Evolutionary conservation across 257 asterid genomes (phyloP), one percentile per base, ranked within the genome.

Genomic region (Capsicum rhomboideum): DNA sequence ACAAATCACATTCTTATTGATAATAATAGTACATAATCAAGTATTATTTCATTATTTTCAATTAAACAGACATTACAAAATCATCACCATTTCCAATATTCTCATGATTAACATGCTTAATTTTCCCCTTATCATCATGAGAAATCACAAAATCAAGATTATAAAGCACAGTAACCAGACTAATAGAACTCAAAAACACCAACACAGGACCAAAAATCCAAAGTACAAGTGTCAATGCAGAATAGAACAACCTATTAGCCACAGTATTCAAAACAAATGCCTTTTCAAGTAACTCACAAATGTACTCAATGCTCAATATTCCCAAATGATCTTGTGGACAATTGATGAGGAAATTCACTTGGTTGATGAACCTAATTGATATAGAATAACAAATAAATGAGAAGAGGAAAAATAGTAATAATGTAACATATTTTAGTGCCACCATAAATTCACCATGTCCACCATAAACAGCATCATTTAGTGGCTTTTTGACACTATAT

Each of bases 151-250:
- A 61, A 71, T 95, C 99, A 75, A 95, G 84, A 82, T 95, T 94
- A 61, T 95, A 95, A 50, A 95, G 94, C 87, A 95, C 90, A 0
- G 93, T 92, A 42, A 95, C 97, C 94, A 95, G 79, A 1, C 96
- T 91, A 7, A 89, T 78, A 6, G 84, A 92, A 87, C 97, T 90
- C 46, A 95, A 83, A 69, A 93, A 92, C 8, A 93, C 98, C 75
- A 95, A 71, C 6, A 95, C 98, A 1, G 99, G 99, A n/a, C 99
- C 99, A 8, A 94, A 95, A 4, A 95, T 94, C 99, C 99, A 95
- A 26, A 94, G 87, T 92, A 95, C 21, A 11, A 95, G 87, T 31
- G 99, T 97, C 74, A 95, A 86, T 56, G 97, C 98, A 4, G 91
- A 84, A 85, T 95, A 95, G 92, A 95, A 95, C 84, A 94, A 44